Evolutionary conservation across 169 alveolate genomes (phyloP).

Genomic region (Miamiensis avidus): DNA sequence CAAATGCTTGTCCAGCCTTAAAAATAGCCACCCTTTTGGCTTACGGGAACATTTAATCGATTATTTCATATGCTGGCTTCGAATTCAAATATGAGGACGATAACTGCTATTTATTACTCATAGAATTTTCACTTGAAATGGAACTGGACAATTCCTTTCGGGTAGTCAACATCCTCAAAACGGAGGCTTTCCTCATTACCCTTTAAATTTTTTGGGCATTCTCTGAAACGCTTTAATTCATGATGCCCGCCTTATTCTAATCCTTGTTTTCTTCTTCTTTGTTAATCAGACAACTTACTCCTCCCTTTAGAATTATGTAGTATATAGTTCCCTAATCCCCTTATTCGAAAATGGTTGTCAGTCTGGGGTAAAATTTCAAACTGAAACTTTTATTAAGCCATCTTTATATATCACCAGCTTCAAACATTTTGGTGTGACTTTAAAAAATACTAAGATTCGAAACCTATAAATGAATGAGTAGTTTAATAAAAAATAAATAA

Average conservation of each 20-base stretch:
- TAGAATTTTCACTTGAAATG: too few species aligned
- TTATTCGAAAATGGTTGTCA: not conserved
- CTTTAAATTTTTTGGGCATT: not conserved
- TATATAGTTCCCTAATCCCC: not conserved
- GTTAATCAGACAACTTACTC: not conserved
- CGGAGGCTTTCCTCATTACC: too few species aligned
- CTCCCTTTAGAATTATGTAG: not conserved
- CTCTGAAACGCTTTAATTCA: not conserved
- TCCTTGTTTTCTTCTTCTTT: not conserved
- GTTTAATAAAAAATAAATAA: not conserved
- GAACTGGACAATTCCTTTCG: too few species aligned
- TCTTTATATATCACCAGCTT: not conserved
- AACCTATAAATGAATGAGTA: not conserved
- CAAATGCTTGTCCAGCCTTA: not conserved
- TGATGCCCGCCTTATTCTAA: not conserved
- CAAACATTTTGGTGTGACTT: not conserved
- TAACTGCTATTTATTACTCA: too few species aligned
- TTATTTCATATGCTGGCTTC: too few species aligned
- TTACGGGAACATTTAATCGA: not conserved
- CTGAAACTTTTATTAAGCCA: not conserved
- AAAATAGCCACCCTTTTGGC: too few species aligned
- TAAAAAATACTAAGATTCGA: not conserved
- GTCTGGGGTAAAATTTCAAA: not conserved
- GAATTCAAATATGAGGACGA: too few species aligned
- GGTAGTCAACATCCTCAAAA: too few species aligned